These are phyloP conservation scores for Neurospora cerealis DNA, from an alignment of 495 filamentous ascomycete genomes.

Conservation along the genomic window DNA sequence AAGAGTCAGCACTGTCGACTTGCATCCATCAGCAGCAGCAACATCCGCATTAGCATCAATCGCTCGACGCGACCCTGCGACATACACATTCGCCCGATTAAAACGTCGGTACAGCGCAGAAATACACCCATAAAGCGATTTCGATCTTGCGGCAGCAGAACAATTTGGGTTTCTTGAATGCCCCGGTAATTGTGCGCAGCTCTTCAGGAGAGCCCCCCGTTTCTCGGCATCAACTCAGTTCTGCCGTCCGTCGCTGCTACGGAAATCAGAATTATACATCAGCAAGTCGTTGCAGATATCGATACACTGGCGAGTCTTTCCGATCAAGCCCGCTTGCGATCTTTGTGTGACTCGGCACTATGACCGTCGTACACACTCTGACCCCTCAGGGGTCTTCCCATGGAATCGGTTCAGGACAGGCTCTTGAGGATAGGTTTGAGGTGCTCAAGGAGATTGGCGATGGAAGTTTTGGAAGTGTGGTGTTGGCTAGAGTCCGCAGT, in stretches of 20 bases:
- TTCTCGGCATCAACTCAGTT: conserved; percentile 3
- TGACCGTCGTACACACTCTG: conserved; percentile 60
- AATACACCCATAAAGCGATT: neutral
- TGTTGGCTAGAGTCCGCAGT: conserved; percentile 78
- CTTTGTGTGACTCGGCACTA: conserved; percentile 27
- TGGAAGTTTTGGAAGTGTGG: conserved; percentile 96
- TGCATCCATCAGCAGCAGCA: conserved; percentile 1
- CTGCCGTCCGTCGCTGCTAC: conserved; percentile 3
- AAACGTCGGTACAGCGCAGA: neutral
- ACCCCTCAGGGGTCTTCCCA: conserved; percentile 47
- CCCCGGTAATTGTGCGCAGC: conserved; percentile 21
- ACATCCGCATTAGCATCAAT: conserved; percentile 4
- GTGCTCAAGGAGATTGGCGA: conserved; percentile 97
- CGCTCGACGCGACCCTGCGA: conserved; percentile 5
- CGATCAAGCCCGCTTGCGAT: neutral
- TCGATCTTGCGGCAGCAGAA: neutral
- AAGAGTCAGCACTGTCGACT: neutral
- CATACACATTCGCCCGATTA: conserved; percentile 1
- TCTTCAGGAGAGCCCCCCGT: conserved; percentile 22
- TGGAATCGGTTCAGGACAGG: conserved; percentile 26
- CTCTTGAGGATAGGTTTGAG: conserved; percentile 83
- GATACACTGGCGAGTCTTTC: neutral
- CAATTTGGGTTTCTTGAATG: conserved; percentile 19
- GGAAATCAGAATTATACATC: conserved; percentile 1
- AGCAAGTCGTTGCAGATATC: neutral